These are phyloP conservation scores for Claviceps humidiphila DNA, from an alignment of 2,329 filamentous ascomycete species.

Conservation along the genomic window DNA sequence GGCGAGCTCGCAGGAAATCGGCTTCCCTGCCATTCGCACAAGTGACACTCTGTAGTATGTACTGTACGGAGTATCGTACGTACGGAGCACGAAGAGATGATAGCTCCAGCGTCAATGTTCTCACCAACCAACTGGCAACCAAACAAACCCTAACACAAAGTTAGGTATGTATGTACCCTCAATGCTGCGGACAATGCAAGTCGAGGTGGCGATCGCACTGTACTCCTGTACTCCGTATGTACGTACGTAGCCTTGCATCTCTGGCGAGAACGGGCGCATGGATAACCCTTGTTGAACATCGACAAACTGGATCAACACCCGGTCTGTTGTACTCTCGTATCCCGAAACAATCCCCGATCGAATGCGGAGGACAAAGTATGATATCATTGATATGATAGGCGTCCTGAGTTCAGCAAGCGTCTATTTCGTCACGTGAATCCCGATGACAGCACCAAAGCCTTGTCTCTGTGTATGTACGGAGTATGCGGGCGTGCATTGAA, in stretches of 20 bases:
- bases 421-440: background rate
- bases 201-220: background rate
- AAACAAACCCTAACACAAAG: too few species aligned
- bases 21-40: background rate
- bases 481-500: too few species aligned
- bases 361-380: background rate
- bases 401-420: background rate
- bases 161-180: too few species aligned
- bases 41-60: too few species aligned
- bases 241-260: too few species aligned
- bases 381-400: background rate
- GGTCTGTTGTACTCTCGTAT: conserved; percentile 1
- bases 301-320: background rate
- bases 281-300: background rate
- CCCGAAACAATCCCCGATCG: background rate
- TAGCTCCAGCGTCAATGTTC: too few species aligned
- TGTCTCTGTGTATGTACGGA: too few species aligned
- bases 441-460: too few species aligned
- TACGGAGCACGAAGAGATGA: too few species aligned
- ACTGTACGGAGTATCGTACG: too few species aligned
- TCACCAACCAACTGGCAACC: too few species aligned
- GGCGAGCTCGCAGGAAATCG: background rate
- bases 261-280: background rate
- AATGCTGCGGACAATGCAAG: background rate
- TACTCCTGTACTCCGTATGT: too few species aligned